These are phyloP conservation scores for Ascochyta rabiei DNA, from an alignment of 2,329 filamentous ascomycete genomes.

Conservation along the genomic window DNA sequence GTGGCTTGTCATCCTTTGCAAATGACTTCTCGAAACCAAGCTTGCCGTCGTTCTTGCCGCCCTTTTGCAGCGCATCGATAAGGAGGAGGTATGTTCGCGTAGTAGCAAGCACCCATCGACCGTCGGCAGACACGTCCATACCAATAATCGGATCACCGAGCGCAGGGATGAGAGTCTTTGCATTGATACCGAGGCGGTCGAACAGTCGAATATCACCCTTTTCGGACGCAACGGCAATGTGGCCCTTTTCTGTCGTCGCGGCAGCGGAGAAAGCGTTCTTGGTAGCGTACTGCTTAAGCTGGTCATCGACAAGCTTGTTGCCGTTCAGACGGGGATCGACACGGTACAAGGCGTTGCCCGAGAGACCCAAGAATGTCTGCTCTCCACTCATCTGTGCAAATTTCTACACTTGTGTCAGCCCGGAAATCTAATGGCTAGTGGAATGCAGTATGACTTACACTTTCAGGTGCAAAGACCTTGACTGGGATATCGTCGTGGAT, in stretches of 20 bases:
- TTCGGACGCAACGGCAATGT: constrained; percentile 95
- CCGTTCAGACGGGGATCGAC: constrained; percentile 89
- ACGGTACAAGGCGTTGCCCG: constrained; percentile 89
- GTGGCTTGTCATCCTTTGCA: constrained; percentile 89
- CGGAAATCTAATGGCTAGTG: not conserved
- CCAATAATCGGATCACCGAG: constrained; percentile 94
- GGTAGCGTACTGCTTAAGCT: constrained; percentile 93
- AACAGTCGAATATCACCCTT: constrained; percentile 98
- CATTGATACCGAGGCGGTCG: constrained; percentile 93
- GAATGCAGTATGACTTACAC: constrained; percentile 53
- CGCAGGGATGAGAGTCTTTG: constrained; percentile 95
- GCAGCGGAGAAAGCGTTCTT: constrained; percentile 98
- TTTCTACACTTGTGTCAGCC: constrained; percentile 63
- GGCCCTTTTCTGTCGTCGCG: constrained; percentile 94
- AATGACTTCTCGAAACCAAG: constrained; percentile 97
- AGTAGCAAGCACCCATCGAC: constrained; percentile 92
- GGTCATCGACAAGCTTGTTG: constrained; percentile 88
- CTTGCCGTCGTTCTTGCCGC: constrained; percentile 95
- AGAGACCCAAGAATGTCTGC: constrained; percentile 93
- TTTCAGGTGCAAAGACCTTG: constrained; percentile 89
- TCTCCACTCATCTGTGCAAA: constrained; percentile 96
- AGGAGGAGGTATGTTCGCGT: constrained; percentile 94
- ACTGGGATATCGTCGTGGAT: constrained; percentile 95
- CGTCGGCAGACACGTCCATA: constrained; percentile 92
- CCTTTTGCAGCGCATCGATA: constrained; percentile 87